These are phyloP conservation scores for Boletus speciosus DNA, from an alignment of 768 basidiomycete genomes.

Conservation along the genomic window DNA sequence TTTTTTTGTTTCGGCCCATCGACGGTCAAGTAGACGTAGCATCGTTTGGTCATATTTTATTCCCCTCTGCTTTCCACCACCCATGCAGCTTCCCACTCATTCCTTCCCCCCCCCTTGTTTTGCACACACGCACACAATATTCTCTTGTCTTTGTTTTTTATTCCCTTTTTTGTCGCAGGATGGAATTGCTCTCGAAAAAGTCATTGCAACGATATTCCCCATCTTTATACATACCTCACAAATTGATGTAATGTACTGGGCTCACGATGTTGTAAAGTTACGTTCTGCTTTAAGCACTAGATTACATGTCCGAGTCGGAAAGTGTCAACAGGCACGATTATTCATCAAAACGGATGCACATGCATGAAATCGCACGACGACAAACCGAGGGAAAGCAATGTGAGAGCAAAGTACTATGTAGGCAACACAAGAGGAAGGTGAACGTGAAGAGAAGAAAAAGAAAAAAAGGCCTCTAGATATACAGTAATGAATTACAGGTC, in stretches of 20 bases:
- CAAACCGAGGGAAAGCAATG: background rate
- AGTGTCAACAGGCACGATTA: background rate
- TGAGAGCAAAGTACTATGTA: conserved; percentile 2
- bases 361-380: background rate
- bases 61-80: conserved; percentile 17
- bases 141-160: background rate
- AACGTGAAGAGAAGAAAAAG: too few species aligned
- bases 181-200: conserved; percentile 9
- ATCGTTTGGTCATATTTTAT: conserved; percentile 27
- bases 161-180: conserved; percentile 5
- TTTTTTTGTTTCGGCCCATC: background rate
- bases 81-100: background rate
- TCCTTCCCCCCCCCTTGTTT: background rate
- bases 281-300: conserved; percentile 9
- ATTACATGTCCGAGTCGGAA: conserved; percentile 12
- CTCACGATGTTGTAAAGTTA: conserved; percentile 17
- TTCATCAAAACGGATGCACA: background rate
- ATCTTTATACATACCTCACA: conserved; percentile 24
- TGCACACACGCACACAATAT: background rate
- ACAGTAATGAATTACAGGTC: conserved; percentile 15
- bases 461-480: background rate
- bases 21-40: background rate
- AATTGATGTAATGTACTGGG: conserved; percentile 23
- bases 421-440: background rate
- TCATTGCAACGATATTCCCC: conserved; percentile 19